Base-by-base conservation (phyloP, 2,329 filamentous ascomycete genomes). In the Aphanoascus verrucosus region DNA sequence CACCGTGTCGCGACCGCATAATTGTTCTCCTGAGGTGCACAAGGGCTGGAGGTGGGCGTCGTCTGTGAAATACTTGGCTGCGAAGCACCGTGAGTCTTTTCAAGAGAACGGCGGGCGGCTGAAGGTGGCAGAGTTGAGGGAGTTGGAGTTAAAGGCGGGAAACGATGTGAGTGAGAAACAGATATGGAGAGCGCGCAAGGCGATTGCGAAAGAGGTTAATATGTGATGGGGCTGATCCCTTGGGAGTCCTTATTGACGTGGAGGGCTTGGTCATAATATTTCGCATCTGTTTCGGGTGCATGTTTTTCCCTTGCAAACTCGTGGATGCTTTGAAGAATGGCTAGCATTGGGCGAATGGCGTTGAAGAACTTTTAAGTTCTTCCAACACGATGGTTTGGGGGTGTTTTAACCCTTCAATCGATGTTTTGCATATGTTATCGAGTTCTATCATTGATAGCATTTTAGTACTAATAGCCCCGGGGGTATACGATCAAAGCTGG, bases 101-200 rank as follows among this genome's bases (percentile, higher is more conserved):
- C 35, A 45, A 11, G 41, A 52, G n/a, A 45, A 43, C n/a, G 48
- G 48, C 5, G 45, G 41, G 23, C 28, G 8, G 32, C 3, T 54
- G 45, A 12, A 37, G 31, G 44, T 44, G 31, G 28, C 44, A 20
- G 43, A 54, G 11, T 44, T 54, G 46, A 44, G 47, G 23, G 52
- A 35, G 46, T 9, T 45, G 41, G 52, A 54, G 38, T 31, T 54
- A 14, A 41, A 49, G 34, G 46, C 41, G 12, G 52, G 52, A 31
- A 49, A 45, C 40, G 20, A 45, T 34, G 46, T 50, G 20, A 54
- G 48, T 40, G 46, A 54, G 20, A 49, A 54, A 12, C 52, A 50
- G 17, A 40, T 47, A 20, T 54, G 52, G 52, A 49, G 52, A 32
- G 52, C 52, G 32, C 40, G 47, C n/a, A 54, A 20, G 20, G 50